Evolutionary conservation across 192 early-diverging fungal genomes (phyloP), one percentile per base, ranked within the genome.

Genomic region (Dissophora ornata): DNA sequence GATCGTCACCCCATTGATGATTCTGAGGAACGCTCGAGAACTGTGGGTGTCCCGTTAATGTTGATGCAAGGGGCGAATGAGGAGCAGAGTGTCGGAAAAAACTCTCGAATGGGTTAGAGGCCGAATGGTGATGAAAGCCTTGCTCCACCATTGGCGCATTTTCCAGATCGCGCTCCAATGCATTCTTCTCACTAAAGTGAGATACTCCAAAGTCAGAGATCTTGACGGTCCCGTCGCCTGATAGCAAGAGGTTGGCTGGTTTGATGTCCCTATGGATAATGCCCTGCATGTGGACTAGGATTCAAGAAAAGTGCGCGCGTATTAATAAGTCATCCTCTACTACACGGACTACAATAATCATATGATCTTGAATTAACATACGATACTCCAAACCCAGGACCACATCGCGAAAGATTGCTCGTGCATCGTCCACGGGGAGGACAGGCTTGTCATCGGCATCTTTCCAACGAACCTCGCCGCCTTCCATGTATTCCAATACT

Each of bases 131-230:
- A 40, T 42, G 63, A 36, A 45, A 29, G 13, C 36, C 61, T 48
- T 68, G 73, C 50, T 71, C 64, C 1, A 64, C 61, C 1, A 75
- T 66, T 3, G 81, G 61, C 7, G 54, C 59, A 55, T 73, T 79
- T 22, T 77, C 71, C 45, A 71, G 69, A 32, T 82, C 83, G 6
- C 69, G 57, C 42, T 82, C 86, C 13, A 62, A 21, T 5, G 65
- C 58, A 29, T 77, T 61, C 42, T 77, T 77, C 28, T 77, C 77
- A 30, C 90, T 87, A 32, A 97, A 91, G 40, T 96, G 94, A 13
- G 93, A 95, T 32, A 98, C 96, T 51, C 98, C 98, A 92, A 99
- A 99, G 66, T 99, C 98, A 0, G 94, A 94, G n/a, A 99, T 96
- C 79, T 99, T 99, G 45, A 97, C 95, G 1, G 86, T 79, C 4